phyloP scores from a whole-genome alignment of 208 protist species.

The Acanthamoeba triangularis region DNA sequence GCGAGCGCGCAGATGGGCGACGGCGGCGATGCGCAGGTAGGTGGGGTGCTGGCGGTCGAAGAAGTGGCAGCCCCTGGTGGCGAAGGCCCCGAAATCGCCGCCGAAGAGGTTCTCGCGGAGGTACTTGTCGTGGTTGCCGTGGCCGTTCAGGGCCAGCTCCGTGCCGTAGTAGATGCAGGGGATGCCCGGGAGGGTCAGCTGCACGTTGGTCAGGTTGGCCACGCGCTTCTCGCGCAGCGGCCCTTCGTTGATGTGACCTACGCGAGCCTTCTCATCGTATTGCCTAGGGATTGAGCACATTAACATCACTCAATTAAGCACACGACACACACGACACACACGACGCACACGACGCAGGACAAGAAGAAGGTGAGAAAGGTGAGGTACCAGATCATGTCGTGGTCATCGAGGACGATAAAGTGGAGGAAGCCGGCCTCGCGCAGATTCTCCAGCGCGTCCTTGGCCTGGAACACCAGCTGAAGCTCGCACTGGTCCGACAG shows the following conservation, averaged over 20 bases:
- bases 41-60: constrained; percentile 17
- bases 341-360: neutral
- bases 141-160: constrained; percentile 21
- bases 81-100: constrained; percentile 3
- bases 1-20: neutral
- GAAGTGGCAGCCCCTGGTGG: constrained; percentile 44
- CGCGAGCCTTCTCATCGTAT: constrained; percentile 16
- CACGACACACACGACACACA: neutral
- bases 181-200: constrained; percentile 28
- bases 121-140: constrained; percentile 51
- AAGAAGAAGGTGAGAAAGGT: neutral
- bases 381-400: constrained; percentile 51
- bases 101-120: constrained; percentile 28
- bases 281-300: neutral
- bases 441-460: constrained; percentile 39
- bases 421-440: constrained; percentile 13
- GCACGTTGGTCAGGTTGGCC: neutral
- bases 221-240: neutral
- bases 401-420: constrained; percentile 40
- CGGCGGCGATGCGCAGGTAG: constrained; percentile 20
- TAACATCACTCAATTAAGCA: neutral
- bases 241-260: constrained; percentile 31
- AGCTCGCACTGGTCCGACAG: neutral
- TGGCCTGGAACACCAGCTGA: neutral
- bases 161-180: constrained; percentile 62